Conservation (phyloP, 2,329 filamentous ascomycete species). For the Oidium heveae region DNA sequence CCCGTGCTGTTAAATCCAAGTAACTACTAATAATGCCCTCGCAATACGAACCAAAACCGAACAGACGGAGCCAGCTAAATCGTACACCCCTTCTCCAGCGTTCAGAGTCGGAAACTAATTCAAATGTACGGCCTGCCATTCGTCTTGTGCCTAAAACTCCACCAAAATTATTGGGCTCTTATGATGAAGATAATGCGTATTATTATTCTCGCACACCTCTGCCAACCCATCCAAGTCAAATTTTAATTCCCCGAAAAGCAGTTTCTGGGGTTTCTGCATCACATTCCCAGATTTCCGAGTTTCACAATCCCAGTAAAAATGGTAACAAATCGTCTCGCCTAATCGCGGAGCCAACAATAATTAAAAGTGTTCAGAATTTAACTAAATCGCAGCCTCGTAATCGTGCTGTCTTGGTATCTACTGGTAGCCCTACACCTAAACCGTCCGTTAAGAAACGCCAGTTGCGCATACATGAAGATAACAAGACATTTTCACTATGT, state of each 20-base stretch:
- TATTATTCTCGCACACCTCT: slow-evolving; percentile 14
- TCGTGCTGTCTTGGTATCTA: slow-evolving; percentile 8
- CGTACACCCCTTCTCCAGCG: slow-evolving; percentile 1
- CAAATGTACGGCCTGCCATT: slow-evolving; percentile 3
- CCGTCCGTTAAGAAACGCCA: slow-evolving; percentile 12
- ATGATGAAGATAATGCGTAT: slow-evolving; percentile 1
- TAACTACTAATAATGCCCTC: too few relatives aligned
- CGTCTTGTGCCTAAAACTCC: slow-evolving; percentile 6
- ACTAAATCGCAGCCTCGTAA: slow-evolving; percentile 4
- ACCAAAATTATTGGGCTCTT: slow-evolving; percentile 3
- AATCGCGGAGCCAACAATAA: neutral
- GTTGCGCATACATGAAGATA: slow-evolving; percentile 11
- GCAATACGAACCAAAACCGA: too few relatives aligned
- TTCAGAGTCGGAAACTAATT: slow-evolving; percentile 2
- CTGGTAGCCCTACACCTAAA: slow-evolving; percentile 7
- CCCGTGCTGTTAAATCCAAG: too few relatives aligned
- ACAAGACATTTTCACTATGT: slow-evolving; percentile 12
- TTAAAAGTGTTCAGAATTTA: neutral
- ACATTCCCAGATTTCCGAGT: slow-evolving; percentile 6
- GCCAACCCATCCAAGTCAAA: slow-evolving; percentile 13
- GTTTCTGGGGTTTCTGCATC: slow-evolving; percentile 8
- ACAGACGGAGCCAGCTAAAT: neutral
- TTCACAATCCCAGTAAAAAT: slow-evolving; percentile 1
- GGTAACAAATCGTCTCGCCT: slow-evolving; percentile 7
- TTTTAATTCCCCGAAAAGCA: slow-evolving; percentile 8